phyloP scores from a whole-genome alignment of 2,329 filamentous ascomycete species.

The Colletotrichum scovillei region DNA sequence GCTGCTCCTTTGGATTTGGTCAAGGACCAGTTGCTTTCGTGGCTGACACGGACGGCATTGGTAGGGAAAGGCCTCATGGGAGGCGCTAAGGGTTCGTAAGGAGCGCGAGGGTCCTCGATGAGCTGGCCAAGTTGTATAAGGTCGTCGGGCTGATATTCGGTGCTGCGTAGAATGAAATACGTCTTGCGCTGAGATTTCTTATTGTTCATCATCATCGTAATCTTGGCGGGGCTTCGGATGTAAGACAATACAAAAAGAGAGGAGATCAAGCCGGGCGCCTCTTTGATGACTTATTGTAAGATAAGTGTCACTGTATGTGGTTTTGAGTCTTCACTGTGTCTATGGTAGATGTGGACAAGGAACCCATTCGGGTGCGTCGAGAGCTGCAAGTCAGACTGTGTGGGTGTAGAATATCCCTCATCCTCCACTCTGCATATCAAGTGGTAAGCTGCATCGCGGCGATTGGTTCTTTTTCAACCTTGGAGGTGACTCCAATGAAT shows the following conservation, averaged over 20 bases:
- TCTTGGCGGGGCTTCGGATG: too few species aligned
- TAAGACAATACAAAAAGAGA: background rate
- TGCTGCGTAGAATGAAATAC: conserved; percentile 11
- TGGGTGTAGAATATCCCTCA: background rate
- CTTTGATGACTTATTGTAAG: background rate
- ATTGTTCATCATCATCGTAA: background rate
- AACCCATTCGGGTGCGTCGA: background rate
- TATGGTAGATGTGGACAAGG: background rate
- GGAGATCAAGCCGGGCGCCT: background rate
- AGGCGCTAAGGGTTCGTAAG: conserved; percentile 7
- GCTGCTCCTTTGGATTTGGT: background rate
- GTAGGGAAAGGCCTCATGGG: background rate
- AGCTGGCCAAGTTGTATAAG: conserved; percentile 19
- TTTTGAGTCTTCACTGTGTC: background rate
- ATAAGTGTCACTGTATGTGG: background rate
- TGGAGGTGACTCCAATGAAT: too few species aligned
- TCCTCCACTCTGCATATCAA: background rate
- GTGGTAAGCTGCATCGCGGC: too few species aligned
- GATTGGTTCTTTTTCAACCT: too few species aligned
- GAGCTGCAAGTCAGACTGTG: background rate
- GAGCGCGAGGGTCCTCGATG: conserved; percentile 7
- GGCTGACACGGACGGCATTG: background rate
- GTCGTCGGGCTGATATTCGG: background rate
- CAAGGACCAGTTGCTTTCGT: conserved; percentile 1
- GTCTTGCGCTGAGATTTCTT: background rate